phyloP scores from a whole-genome alignment of 306 rosid genomes.

The Coriaria nepalensis region DNA sequence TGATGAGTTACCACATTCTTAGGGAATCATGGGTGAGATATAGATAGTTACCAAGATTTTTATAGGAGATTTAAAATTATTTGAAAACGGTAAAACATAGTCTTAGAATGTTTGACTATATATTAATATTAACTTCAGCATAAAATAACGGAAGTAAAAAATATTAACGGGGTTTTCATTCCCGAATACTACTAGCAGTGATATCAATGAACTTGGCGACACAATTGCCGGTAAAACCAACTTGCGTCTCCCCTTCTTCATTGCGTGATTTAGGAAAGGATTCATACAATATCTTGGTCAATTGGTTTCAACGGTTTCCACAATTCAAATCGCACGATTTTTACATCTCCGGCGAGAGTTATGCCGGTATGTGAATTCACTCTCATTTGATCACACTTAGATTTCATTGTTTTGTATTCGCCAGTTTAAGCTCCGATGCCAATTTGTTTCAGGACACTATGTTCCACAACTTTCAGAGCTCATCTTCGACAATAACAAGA shows the following conservation, averaged over 20 bases:
- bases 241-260: neutral
- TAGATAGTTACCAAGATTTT: neutral
- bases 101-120: too few relatives aligned
- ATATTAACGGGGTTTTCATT: conserved; percentile 52
- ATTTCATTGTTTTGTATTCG: too few relatives aligned
- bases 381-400: too few relatives aligned
- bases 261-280: conserved; percentile 42
- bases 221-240: conserved; percentile 36
- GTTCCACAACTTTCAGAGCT: conserved; percentile 48
- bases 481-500: conserved; percentile 27
- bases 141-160: too few relatives aligned
- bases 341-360: conserved; percentile 85
- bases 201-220: conserved; percentile 50
- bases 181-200: conserved; percentile 51
- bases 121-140: too few relatives aligned
- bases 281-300: conserved; percentile 46
- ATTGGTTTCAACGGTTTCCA: conserved; percentile 71
- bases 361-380: conserved; percentile 45
- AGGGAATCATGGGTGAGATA: neutral
- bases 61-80: neutral
- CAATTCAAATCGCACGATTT: conserved; percentile 65
- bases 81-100: too few relatives aligned
- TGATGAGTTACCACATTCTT: too few relatives aligned
- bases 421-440: conserved; percentile 10
- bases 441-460: conserved; percentile 94